Conservation (phyloP, 2,329 filamentous ascomycete genomes). For the Alternaria sp. region DNA sequence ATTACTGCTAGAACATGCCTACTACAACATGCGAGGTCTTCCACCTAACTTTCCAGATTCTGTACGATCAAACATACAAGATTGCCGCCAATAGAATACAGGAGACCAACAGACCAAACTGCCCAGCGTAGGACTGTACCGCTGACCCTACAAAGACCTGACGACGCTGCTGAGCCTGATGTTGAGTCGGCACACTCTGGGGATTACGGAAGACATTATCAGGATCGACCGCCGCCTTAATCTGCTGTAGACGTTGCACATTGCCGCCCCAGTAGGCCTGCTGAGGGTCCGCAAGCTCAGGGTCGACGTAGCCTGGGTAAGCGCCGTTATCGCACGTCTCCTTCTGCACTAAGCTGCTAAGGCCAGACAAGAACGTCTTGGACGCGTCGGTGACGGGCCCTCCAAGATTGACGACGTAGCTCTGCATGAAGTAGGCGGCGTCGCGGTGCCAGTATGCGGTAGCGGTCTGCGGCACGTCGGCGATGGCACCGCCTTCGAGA, state of each 20-base stretch:
- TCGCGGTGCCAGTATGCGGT: conserved; percentile 1
- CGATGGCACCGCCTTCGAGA: background rate
- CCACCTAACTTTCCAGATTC: background rate
- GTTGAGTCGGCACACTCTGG: background rate
- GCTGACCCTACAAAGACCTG: background rate
- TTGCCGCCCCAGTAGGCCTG: background rate
- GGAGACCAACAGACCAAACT: background rate
- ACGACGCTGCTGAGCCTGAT: background rate
- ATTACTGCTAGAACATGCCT: too few relatives aligned
- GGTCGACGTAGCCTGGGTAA: background rate
- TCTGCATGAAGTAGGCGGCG: conserved; percentile 1
- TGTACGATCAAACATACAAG: background rate
- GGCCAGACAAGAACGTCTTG: background rate
- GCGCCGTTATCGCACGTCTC: background rate
- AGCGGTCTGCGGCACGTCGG: background rate
- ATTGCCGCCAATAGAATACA: background rate
- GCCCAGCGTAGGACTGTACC: background rate
- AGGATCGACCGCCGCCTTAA: background rate
- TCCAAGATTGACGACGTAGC: background rate
- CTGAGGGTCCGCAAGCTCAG: background rate
- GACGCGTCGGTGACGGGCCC: background rate
- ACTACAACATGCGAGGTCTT: background rate
- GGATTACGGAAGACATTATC: background rate
- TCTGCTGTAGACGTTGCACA: background rate
- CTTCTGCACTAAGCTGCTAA: background rate